Conservation (phyloP, 148 eudicot genomes). For the Selenicereus undatus region DNA sequence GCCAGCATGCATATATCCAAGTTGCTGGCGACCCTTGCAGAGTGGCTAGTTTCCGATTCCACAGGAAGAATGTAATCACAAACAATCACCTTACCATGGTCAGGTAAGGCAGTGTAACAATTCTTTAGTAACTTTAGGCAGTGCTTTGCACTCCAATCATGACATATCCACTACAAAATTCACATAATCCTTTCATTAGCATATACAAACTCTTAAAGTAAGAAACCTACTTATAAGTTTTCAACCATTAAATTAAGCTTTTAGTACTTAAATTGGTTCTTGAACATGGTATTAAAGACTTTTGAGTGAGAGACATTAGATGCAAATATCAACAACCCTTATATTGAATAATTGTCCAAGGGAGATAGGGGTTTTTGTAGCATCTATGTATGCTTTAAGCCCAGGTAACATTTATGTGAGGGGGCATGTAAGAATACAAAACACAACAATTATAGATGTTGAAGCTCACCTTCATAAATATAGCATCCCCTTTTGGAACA, state of each 20-base stretch:
- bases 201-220: too few species aligned
- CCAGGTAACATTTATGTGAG: too few species aligned
- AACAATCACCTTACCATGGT: constrained; percentile 21
- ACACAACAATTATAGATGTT: too few species aligned
- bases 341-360: too few species aligned
- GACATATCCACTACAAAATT: background rate
- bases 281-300: too few species aligned
- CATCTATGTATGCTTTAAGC: too few species aligned
- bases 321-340: too few species aligned
- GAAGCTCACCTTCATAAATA: background rate
- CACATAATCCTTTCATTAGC: background rate
- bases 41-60: constrained; percentile 9
- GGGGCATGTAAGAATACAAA: too few species aligned
- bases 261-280: too few species aligned
- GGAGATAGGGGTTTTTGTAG: too few species aligned
- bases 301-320: too few species aligned
- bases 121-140: constrained; percentile 23
- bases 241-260: background rate
- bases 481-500: background rate
- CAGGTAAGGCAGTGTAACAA: constrained; percentile 16
- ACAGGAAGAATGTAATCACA: constrained; percentile 12
- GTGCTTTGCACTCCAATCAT: constrained; percentile 11
- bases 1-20: constrained; percentile 13
- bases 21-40: background rate
- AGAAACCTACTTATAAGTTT: too few species aligned